Percentiles rank a stretch among this genome's conserved stretches.
Conservation (phyloP, 2,329 filamentous ascomycete genomes). For the Aspergillus brasiliensis region DNA sequence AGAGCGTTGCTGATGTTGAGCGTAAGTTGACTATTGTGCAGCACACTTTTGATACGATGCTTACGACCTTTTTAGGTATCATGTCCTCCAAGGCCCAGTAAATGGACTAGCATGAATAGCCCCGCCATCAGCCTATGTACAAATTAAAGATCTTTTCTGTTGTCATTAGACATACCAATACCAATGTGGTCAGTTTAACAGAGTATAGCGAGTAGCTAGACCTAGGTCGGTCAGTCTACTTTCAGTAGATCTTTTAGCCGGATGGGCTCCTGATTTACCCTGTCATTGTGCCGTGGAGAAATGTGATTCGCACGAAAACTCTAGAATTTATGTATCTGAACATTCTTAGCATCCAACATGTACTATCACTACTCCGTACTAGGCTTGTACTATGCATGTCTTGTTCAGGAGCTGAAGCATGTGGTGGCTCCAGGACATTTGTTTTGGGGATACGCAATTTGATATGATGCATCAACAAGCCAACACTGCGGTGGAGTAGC, state of each 20-base stretch:
- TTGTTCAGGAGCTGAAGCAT: no score
- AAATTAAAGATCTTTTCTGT: slow-evolving; percentile 43
- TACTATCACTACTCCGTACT: no score
- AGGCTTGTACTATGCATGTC: no score
- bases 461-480: neutral
- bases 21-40: slow-evolving; percentile 59
- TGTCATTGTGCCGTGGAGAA: neutral
- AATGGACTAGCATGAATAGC: slow-evolving; percentile 34
- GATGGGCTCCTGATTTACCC: neutral
- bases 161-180: slow-evolving; percentile 42
- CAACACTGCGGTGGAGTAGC: neutral
- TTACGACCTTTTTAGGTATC: slow-evolving; percentile 32
- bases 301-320: neutral
- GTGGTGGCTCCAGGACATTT: no score
- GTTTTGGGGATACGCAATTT: neutral
- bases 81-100: slow-evolving; percentile 44
- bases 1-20: slow-evolving; percentile 95
- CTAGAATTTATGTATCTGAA: neutral
- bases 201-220: neutral
- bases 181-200: slow-evolving; percentile 28
- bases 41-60: neutral
- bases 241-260: neutral
- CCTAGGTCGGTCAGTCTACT: no score
- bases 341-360: neutral
- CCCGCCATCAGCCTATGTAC: slow-evolving; percentile 41